Evolutionary conservation across 768 basidiomycete species (phyloP).

Genomic region (Pleurotus sapidus): DNA sequence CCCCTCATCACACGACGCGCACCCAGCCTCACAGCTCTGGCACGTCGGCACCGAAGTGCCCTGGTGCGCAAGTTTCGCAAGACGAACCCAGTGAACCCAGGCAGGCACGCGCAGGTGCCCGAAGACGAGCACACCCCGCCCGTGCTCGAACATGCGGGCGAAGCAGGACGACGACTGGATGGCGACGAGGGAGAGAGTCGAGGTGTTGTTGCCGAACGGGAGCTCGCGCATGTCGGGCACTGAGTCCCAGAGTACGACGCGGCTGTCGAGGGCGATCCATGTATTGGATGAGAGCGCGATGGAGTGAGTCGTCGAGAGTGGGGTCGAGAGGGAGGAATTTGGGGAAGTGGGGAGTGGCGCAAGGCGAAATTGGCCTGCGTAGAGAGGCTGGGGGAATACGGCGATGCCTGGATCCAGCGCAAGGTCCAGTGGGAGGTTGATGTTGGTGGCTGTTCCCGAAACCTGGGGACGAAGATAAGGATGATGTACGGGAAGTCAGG

Average conservation of each 20-base stretch:
- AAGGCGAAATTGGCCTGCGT: slow-evolving; percentile 52
- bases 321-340: slow-evolving; percentile 35
- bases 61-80: slow-evolving; percentile 69
- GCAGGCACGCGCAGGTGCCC: slow-evolving; percentile 65
- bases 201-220: slow-evolving; percentile 24
- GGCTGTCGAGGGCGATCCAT: slow-evolving; percentile 52
- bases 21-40: slow-evolving; percentile 61
- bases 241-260: slow-evolving; percentile 60
- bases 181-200: slow-evolving; percentile 39
- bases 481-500: slow-evolving; percentile 51
- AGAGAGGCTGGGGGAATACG: slow-evolving; percentile 48
- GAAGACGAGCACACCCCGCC: slow-evolving; percentile 62
- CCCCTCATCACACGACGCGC: slow-evolving; percentile 72
- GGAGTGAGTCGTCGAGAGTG: slow-evolving; percentile 42
- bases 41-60: slow-evolving; percentile 74
- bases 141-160: slow-evolving; percentile 62
- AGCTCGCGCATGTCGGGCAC: slow-evolving; percentile 59
- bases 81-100: slow-evolving; percentile 72
- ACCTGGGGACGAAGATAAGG: slow-evolving; percentile 48
- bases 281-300: slow-evolving; percentile 52
- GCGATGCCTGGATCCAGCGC: slow-evolving; percentile 55
- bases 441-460: slow-evolving; percentile 47
- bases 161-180: slow-evolving; percentile 58
- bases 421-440: slow-evolving; percentile 51
- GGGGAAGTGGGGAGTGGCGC: slow-evolving; percentile 40